phyloP scores from a whole-genome alignment of 75 land plant species.

The Sequoiadendron giganteum region DNA sequence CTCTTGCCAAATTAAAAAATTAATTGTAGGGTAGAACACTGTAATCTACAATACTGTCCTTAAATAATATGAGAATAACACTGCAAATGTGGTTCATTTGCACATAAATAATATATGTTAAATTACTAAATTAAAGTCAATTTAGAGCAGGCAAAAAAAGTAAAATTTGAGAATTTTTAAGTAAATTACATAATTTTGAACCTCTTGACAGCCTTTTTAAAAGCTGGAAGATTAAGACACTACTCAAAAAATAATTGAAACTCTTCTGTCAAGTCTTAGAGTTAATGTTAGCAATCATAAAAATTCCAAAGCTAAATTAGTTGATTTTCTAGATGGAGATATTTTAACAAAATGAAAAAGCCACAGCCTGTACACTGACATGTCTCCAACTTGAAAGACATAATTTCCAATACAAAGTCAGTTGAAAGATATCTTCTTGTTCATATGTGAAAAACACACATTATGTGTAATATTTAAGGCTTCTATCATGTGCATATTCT shows the following conservation, averaged over 20 bases:
- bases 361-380: not conserved
- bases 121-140: not conserved
- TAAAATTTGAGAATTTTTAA: not conserved
- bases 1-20: not conserved
- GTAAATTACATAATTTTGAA: not conserved
- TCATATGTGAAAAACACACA: not conserved
- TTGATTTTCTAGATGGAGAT: not conserved
- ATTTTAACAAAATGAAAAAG: too few relatives aligned
- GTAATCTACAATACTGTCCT: not conserved
- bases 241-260: not conserved
- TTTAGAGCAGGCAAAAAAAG: not conserved
- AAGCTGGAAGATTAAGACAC: not conserved
- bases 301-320: not conserved
- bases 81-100: not conserved
- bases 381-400: not conserved
- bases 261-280: not conserved
- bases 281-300: not conserved
- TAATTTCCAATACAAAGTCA: not conserved
- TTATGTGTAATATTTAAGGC: not conserved
- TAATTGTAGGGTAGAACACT: not conserved
- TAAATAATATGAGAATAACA: not conserved
- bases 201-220: not conserved
- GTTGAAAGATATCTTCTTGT: not conserved
- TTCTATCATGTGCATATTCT: not conserved
- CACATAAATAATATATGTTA: not conserved